Conservation (phyloP, 192 early-diverging fungal species). For the Gigaspora rosea region DNA sequence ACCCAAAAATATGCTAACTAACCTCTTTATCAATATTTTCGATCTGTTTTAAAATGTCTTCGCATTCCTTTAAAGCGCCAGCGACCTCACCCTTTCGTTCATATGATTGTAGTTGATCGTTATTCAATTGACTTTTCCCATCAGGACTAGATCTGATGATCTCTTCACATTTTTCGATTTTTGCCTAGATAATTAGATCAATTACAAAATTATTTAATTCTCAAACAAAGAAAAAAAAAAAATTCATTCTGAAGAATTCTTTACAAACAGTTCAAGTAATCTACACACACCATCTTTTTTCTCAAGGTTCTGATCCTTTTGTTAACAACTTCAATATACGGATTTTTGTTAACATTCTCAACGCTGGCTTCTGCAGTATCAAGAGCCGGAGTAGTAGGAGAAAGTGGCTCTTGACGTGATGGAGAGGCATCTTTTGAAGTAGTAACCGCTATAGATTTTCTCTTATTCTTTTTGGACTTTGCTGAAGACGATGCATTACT, state of each 20-base stretch:
- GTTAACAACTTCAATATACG: conserved; percentile 26
- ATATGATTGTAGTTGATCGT: conserved; percentile 12
- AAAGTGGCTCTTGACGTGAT: neutral
- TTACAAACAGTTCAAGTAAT: neutral
- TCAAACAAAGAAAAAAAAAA: neutral
- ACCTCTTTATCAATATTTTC: conserved; percentile 15
- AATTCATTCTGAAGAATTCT: neutral
- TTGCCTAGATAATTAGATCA: neutral
- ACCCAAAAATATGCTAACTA: neutral
- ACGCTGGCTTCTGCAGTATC: neutral
- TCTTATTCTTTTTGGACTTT: neutral
- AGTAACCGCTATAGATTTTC: conserved; percentile 1
- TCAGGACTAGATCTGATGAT: neutral
- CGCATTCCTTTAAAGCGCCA: conserved; percentile 6
- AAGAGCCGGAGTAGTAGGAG: neutral
- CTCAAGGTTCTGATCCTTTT: conserved; percentile 12
- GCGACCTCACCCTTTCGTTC: conserved; percentile 22
- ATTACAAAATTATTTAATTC: neutral
- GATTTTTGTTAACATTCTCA: conserved; percentile 30
- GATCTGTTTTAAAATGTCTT: neutral
- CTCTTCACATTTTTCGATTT: conserved; percentile 19
- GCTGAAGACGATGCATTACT: neutral
- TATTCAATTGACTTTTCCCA: neutral
- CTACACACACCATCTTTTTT: neutral
- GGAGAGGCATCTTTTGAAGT: neutral